Evolutionary conservation across 1,284 basidiomycete genomes (phyloP).

Genomic region (Lignosus rhinocerotis): DNA sequence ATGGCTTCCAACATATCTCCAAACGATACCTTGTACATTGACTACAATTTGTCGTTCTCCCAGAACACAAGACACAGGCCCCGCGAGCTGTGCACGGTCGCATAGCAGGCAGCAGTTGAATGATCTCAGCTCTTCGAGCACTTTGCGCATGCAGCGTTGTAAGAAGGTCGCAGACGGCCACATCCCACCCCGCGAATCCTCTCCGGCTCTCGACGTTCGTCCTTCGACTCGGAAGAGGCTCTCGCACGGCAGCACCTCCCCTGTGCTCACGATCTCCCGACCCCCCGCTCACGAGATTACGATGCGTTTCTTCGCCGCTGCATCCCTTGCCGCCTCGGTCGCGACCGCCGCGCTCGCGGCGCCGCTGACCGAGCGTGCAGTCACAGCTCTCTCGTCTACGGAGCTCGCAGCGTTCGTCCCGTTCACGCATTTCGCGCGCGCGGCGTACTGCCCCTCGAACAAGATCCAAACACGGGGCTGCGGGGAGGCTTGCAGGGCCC

Average conservation of each 20-base stretch:
- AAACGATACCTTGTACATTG: no score
- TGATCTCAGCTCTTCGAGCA: neutral
- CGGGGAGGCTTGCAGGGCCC: constrained; percentile 44
- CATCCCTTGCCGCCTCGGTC: constrained; percentile 3
- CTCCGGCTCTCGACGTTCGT: neutral
- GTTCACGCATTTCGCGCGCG: constrained; percentile 51
- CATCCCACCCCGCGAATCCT: neutral
- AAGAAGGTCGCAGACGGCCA: neutral
- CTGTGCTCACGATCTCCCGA: no score
- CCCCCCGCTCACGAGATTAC: neutral
- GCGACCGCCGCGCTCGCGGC: constrained; percentile 12
- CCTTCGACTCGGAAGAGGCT: constrained; percentile 1
- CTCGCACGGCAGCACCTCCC: neutral
- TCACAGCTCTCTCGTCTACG: constrained; percentile 35
- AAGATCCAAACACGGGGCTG: constrained; percentile 46
- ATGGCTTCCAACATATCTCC: neutral
- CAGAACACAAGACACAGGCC: neutral
- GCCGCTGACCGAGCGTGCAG: constrained; percentile 15
- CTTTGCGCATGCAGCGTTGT: neutral
- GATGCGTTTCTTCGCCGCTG: constrained; percentile 15
- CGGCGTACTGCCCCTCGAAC: constrained; percentile 48
- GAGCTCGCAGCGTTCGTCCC: constrained; percentile 42
- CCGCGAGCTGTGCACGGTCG: neutral
- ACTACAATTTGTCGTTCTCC: neutral
- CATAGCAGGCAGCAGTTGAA: neutral